Base-by-base conservation (phyloP, 108 stramenopile species). In the Fragilaria crotonensis region DNA sequence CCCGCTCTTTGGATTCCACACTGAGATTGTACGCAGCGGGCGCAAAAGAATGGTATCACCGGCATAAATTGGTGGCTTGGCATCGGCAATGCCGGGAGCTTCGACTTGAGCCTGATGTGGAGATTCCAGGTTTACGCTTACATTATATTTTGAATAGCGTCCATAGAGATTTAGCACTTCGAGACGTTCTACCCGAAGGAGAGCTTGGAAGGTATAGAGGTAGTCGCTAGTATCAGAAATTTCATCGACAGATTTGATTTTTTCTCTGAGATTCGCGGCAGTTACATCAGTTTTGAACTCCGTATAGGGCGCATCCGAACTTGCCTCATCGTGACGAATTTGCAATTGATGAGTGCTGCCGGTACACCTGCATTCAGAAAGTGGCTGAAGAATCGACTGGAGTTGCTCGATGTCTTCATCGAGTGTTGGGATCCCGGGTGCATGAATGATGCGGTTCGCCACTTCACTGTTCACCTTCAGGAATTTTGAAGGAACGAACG, bases 31-130 rank as follows among this genome's bases (percentile, higher is more conserved):
- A 21, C 33, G 31, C 0, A 69, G 25, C 22, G 86, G 78, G n/a
- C 86, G 81, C 29, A 88, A 31, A 54, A 88, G 48, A 27, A 77
- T 71, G 41, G 61, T 55, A 60, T 84, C 86, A n/a, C 69, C 70
- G 5, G 77, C 45, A 46, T 66, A 48, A 30, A 88, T 45, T 23
- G 78, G 54, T 2, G 86, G 86, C 14, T 67, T 62, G 20, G 73
- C 83, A 59, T 88, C 82, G 9, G 73, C 53, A 45, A 84, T 80
- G 5, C 86, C 86, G 19, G 25, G 45, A 23, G 66, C 62, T 3
- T 21, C 25, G 21, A 66, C 20, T 3, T 45, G 21, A 18, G 60
- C 61, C n/a, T n/a, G n/a, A n/a, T n/a, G n/a, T n/a, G n/a, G n/a
- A n/a, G n/a, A n/a, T n/a, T n/a, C n/a, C n/a, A n/a, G n/a, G 50